Percentiles rank a stretch among this genome's conserved stretches.
Conservation (phyloP, 768 basidiomycete genomes). For the Strobilomyces confusus region DNA sequence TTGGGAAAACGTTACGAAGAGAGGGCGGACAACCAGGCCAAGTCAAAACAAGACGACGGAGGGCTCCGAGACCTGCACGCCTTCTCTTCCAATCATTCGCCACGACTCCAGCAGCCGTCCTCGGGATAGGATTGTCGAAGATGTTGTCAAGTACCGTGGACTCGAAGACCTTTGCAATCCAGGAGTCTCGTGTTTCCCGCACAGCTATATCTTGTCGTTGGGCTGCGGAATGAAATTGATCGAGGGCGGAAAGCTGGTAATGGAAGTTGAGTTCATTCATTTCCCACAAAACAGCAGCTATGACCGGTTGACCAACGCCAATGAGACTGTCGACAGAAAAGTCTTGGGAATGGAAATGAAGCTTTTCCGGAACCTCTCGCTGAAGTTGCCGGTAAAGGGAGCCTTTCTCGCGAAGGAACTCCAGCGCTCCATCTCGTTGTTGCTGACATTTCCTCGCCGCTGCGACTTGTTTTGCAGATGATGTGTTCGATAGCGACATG, state of each 20-base stretch:
- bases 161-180: neutral
- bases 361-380: neutral
- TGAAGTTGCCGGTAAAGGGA: neutral
- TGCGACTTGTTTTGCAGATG: neutral
- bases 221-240: neutral
- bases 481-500: too few relatives aligned
- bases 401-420: neutral
- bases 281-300: neutral
- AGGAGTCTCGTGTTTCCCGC: neutral
- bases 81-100: neutral
- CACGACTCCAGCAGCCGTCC: neutral
- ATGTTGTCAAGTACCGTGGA: neutral
- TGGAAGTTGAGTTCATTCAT: neutral
- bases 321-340: neutral
- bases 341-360: neutral
- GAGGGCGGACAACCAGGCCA: neutral
- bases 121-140: neutral
- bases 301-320: neutral
- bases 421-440: neutral
- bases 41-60: neutral
- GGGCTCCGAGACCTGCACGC: neutral
- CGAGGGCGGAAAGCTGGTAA: neutral
- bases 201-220: neutral
- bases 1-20: neutral
- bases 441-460: neutral